Base-by-base conservation (phyloP, 1,139 yeast species). In the Hanseniaspora sp. region DNA sequence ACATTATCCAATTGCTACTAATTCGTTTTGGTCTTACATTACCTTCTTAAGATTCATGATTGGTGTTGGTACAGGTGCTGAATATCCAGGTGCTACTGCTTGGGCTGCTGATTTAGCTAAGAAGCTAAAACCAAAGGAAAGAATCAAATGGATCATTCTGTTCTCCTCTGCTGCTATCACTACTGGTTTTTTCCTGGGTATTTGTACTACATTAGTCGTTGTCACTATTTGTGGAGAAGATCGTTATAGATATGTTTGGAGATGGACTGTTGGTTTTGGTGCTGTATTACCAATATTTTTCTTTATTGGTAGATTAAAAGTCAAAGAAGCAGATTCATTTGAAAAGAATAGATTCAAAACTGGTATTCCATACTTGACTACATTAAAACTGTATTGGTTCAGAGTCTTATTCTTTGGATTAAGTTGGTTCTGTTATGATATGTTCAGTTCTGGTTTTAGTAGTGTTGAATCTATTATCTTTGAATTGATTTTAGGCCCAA, bases 41-140 rank as follows among this genome's bases (percentile, higher is more conserved):
- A 86, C 95, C 11, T 82, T 82, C 15, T 86, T 84, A 68, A 77
- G 97, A 67, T 86, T 86, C 69, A 83, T 88, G 67, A 72, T 88
- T 55, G 96, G 96, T 68, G 75, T 83, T 60, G 94, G 88, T 58
- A 78, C 79, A 62, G 92, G 92, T 60, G 88, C 95, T 52, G 97
- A 88, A 70, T 88, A 90, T 66, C 95, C 96, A 46, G 83, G 95
- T 29, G 86, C 95, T 43, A 84, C 95, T 1, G 94, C 88, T 33
- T 94, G 95, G 47, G 88, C 95, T 59, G 88, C 96, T 31, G 96
- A 90, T 70, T 94, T 95, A 47, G 82, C 95, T 43, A 81, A 84
- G 56, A 73, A 79, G 62, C 72, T 88, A 63, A 86, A 94, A 31
- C 75, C 81, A n/a, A 95, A 95, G 57, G 74, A 76, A 57, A 83